Evolutionary conservation across 78 protist species (phyloP), one percentile per base, ranked within the genome.

Genomic region (Mastigamoeba balamuthi): DNA sequence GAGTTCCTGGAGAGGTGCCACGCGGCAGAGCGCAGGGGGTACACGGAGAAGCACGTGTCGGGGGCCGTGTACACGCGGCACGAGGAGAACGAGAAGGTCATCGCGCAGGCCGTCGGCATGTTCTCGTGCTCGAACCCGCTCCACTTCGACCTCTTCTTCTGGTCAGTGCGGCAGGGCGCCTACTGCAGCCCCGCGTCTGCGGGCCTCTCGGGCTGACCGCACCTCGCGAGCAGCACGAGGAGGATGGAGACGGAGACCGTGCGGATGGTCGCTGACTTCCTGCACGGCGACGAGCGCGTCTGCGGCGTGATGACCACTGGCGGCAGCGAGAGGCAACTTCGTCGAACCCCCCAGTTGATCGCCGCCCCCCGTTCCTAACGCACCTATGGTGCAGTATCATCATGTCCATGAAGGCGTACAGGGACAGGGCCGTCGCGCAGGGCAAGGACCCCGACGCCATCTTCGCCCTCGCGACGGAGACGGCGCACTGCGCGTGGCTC

Each of bases 101-200:
- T 77, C 42, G 72, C 74, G 48, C 38, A 83, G 30, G 87, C 82
- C 28, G 81, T 74, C 48, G 43, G 81, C 0, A 6, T 75, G 65
- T 92, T 89, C 40, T 70, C 88, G 23, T 42, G 64, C 27, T 10
- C 90, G 35, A 94, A 94, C 77, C 95, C 95, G 10, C 82, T 94
- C 43, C 93, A 86, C 72, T 85, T 91, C 29, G 64, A 38, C 35
- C 52, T 80, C 6, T 91, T 91, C 70, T 90, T 91, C 7, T 35
- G 74, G 91, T 35, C 84, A 88, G 74, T 87, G 91, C 83, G 97
- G 91, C 37, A 75, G 93, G 0, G 95, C 91, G 82, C 87, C n/a
- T n/a, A n/a, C n/a, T n/a, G n/a, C n/a, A n/a, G n/a, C n/a, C 82
- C n/a, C n/a, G n/a, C n/a, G n/a, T n/a, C n/a, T n/a, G n/a, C n/a